phyloP scores from a whole-genome alignment of 1,284 basidiomycete genomes.

The Vanrija humicola region DNA sequence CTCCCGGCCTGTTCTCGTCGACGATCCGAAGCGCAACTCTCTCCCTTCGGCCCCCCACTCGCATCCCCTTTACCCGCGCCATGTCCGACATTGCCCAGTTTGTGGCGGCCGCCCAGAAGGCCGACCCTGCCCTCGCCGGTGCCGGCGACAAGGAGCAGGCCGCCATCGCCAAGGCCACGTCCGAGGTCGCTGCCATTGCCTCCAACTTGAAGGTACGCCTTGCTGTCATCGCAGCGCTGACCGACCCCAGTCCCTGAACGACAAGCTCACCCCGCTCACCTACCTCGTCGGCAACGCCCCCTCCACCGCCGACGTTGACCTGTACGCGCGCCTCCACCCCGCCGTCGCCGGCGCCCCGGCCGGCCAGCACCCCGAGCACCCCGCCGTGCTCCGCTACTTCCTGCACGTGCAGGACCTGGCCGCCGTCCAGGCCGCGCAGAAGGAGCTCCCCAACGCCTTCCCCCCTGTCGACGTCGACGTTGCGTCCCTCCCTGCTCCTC shows the following conservation, averaged over 20 bases:
- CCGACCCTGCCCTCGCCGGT: conserved; percentile 40
- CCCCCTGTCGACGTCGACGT: conserved; percentile 66
- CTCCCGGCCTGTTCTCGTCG: not conserved
- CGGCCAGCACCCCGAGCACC: conserved; percentile 66
- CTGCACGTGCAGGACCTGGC: conserved; percentile 79
- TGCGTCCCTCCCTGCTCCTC: conserved; percentile 65
- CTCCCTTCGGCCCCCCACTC: conserved; percentile 3
- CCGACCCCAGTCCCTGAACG: conserved; percentile 61
- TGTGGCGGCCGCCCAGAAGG: conserved; percentile 38
- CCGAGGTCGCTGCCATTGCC: conserved; percentile 35
- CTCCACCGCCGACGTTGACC: conserved; percentile 78
- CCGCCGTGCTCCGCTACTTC: conserved; percentile 85
- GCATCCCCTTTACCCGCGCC: conserved; percentile 12
- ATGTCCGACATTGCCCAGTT: conserved; percentile 42
- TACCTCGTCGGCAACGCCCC: conserved; percentile 73
- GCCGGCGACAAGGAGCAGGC: conserved; percentile 37
- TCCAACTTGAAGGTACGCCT: conserved; percentile 39
- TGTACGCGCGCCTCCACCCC: conserved; percentile 78
- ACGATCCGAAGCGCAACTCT: conserved; percentile 6
- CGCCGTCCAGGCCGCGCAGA: conserved; percentile 50
- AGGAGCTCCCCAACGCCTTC: conserved; percentile 52
- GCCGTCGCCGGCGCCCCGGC: conserved; percentile 53
- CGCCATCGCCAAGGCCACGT: conserved; percentile 31
- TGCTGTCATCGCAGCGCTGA: not conserved
- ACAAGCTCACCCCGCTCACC: conserved; percentile 68